These are phyloP conservation scores for Brassica napus DNA, from an alignment of 345 rosid genomes.

Conservation along the genomic window Da-Ae NC_063450.1:29014501-29015000, in stretches of 20 bases:
- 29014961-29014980: background rate
- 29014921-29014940: background rate
- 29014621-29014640: slow-evolving; percentile 39
- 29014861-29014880: slow-evolving; percentile 68
- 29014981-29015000: slow-evolving; percentile 40
- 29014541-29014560: slow-evolving; percentile 34
- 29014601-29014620: background rate
- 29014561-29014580: slow-evolving; percentile 34
- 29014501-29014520: slow-evolving; percentile 38
- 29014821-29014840: slow-evolving; percentile 58
- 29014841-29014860: slow-evolving; percentile 73
- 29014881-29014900: slow-evolving; percentile 72
- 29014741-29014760: slow-evolving; percentile 9
- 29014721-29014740: background rate
- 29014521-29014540: slow-evolving; percentile 15
- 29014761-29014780: slow-evolving; percentile 12
- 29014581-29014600: background rate
- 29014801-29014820: background rate
- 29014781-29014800: background rate
- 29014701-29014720: background rate
- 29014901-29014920: slow-evolving; percentile 67
- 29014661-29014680: slow-evolving; percentile 27
- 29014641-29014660: slow-evolving; percentile 43
- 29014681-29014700: slow-evolving; percentile 30
- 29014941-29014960: background rate